These are phyloP conservation scores for Saturnispora ahearnii DNA, from an alignment of 805 yeast species.

Conservation along the genomic window DNA sequence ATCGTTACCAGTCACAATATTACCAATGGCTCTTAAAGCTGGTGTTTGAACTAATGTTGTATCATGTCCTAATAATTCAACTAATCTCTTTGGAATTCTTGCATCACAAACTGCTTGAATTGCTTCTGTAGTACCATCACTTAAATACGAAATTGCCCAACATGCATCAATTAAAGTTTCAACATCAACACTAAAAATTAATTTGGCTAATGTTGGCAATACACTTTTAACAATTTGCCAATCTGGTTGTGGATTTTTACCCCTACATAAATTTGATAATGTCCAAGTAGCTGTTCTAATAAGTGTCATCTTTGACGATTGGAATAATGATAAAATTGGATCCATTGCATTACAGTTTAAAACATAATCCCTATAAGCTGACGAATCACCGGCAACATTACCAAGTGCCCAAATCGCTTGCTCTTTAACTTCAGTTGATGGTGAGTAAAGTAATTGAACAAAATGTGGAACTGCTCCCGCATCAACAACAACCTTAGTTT, in stretches of 20 bases:
- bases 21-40: conserved; percentile 94
- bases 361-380: conserved; percentile 83
- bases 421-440: conserved; percentile 86
- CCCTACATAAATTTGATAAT: conserved; percentile 90
- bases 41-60: conserved; percentile 91
- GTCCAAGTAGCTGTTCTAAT: conserved; percentile 98
- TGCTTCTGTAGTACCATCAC: conserved; percentile 88
- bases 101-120: conserved; percentile 97
- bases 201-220: conserved; percentile 82
- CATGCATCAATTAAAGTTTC: conserved; percentile 96
- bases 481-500: conserved; percentile 84
- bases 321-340: conserved; percentile 73
- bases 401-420: conserved; percentile 99
- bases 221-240: conserved; percentile 84
- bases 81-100: conserved; percentile 88
- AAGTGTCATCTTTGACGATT: conserved; percentile 76
- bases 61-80: conserved; percentile 79
- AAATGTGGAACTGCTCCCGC: conserved; percentile 91
- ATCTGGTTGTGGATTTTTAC: conserved; percentile 92
- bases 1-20: conserved; percentile 96
- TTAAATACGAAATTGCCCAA: conserved; percentile 94
- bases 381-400: conserved; percentile 96
- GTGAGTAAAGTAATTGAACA: conserved; percentile 71
- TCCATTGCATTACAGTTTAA: conserved; percentile 78
- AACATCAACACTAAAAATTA: conserved; percentile 81